Evolutionary conservation across 352 stramenopile species (phyloP), one percentile per base, ranked within the genome.

Genomic region (Salisapilia sapeloensis): DNA sequence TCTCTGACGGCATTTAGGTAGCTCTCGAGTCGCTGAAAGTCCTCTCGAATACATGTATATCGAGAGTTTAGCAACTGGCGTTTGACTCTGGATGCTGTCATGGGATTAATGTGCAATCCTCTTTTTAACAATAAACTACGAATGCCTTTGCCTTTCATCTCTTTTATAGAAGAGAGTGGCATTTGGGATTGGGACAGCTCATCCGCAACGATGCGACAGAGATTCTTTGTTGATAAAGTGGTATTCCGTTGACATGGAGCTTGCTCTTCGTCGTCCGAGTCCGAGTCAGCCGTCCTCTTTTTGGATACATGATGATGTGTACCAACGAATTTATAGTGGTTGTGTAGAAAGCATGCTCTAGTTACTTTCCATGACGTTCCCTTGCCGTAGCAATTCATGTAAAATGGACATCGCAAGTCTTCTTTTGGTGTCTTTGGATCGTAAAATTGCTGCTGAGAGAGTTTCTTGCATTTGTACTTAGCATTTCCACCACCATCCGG

Each of bases 251-350:
- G 69, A 10, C 25, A 30, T 4, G 15, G 16, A 5, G 15, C 36
- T 29, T 42, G 40, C 19, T 26, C 4, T 31, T 35, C 35, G 26
- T 12, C 2, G n/a, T 25, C 16, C 4, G 21, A 38, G 11, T 13
- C 36, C 12, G 29, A 23, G 2, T 28, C 28, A n/a, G 14, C 29
- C 19, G 14, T 23, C 1, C n/a, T 23, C 4, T 9, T 8, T 5
- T 7, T 25, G 2, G n/a, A 20, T 4, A 44, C 38, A 15, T 42
- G 39, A 9, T 53, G 36, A 2, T 62, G 51, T 47, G 59, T 70
- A 31, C 69, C 69, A 14, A 85, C 80, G 35, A 82, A 85, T 50
- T 85, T 85, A 59, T 80, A 80, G 51, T 85, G 70, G 51, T 85
- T 85, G 37, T 85, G 70, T 38, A 82, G 20, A 24, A 79, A 78